Evolutionary conservation across 2,329 filamentous ascomycete species (phyloP), one percentile per base, ranked within the genome.

Genomic region (Paracorniculantispora psalliotae): DNA sequence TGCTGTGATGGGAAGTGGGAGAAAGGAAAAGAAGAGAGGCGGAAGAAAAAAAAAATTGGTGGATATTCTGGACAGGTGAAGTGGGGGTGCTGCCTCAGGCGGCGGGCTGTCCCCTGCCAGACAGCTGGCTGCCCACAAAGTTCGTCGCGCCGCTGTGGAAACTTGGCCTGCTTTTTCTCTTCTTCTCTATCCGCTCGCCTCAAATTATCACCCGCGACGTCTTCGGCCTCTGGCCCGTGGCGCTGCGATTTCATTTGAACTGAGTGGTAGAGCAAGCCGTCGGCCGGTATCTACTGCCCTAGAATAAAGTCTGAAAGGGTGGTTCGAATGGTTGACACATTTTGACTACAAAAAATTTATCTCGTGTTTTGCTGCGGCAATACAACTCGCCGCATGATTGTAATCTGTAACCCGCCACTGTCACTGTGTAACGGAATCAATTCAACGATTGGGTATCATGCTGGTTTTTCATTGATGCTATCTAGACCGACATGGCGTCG

Each of bases 281-380:
- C 87, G 80, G 84, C 86, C 86, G 87, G 88, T 91, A 91, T 91
- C 88, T 91, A 87, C 88, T 90, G 86, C 88, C 86, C 86, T 89
- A 82, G 88, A 91, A 83, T 86, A 75, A 76, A 75, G 72, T 79
- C 79, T 91, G 88, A 90, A 83, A 85, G 86, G 86, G 88, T 86
- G 80, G 88, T 88, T 91, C 88, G 88, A 90, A 87, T 86, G 85
- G 85, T 86, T 82, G 86, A 85, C 83, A 90, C 86, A 90, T 78
- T 67, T 67, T 57, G 25, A 28, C 33, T 54, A n/a, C 35, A 23
- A 25, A 28, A 48, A 25, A 28, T 33, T 13, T 37, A n/a, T 21
- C 6, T 3, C 15, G 52, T 39, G 46, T 51, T 47, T 60, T 50
- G 59, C 55, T 57, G 26, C 53, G 53, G 55, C 58, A 60, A 50